These are phyloP conservation scores for Cnidoscolus chayamansa DNA, from an alignment of 441 rosid genomes.

Conservation along the genomic window DNA sequence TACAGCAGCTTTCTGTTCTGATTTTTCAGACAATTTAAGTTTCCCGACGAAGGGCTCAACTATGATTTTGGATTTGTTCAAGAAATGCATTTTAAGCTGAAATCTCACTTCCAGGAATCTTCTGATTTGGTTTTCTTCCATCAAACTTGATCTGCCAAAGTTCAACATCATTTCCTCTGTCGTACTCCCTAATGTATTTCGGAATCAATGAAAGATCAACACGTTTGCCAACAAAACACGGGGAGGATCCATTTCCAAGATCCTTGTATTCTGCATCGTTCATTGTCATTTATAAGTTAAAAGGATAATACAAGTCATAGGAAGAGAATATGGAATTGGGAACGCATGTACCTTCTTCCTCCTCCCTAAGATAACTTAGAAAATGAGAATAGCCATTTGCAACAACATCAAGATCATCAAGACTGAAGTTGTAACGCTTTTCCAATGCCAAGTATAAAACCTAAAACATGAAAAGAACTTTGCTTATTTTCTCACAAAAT, in stretches of 20 bases:
- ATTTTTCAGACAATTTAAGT: no score
- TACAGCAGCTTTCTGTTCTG: no score
- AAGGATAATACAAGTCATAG: conserved; percentile 1
- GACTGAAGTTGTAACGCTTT: conserved; percentile 86
- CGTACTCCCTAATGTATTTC: conserved; percentile 47
- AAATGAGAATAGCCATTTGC: conserved; percentile 81
- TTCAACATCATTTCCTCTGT: conserved; percentile 73
- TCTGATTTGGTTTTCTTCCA: conserved; percentile 11
- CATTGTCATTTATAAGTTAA: conserved; percentile 1
- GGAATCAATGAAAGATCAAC: conserved; percentile 54
- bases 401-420: conserved; percentile 61
- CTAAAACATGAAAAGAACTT: conserved; percentile 29
- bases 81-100: not conserved
- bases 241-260: conserved; percentile 18
- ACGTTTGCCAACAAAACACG: conserved; percentile 50
- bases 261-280: conserved; percentile 34
- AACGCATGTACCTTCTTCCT: conserved; percentile 41
- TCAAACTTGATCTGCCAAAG: conserved; percentile 66
- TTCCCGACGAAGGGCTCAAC: no score
- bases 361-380: conserved; percentile 48
- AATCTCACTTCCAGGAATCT: conserved; percentile 5
- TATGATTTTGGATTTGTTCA: not conserved
- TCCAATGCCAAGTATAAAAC: conserved; percentile 78
- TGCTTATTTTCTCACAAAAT: not conserved
- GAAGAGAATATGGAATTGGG: not conserved